phyloP scores from a whole-genome alignment of 345 rosid species.

The Citrus mangshanensis region DNA sequence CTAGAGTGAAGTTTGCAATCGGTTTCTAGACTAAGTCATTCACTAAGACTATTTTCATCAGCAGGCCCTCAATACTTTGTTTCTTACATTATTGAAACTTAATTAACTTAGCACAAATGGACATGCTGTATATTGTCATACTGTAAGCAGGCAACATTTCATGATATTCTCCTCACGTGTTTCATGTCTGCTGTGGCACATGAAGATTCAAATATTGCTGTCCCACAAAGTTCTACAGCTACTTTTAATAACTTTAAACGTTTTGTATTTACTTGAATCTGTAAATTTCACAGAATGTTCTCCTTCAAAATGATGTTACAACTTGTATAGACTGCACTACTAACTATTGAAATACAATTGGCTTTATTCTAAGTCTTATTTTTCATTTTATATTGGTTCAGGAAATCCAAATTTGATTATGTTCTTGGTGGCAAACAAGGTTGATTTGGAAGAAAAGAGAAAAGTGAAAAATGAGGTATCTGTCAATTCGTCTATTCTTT shows the following conservation, averaged over 20 bases:
- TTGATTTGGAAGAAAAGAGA: constrained; percentile 64
- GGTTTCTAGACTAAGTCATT: not conserved
- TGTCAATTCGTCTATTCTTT: not conserved
- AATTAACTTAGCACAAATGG: not conserved
- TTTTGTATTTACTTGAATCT: not conserved
- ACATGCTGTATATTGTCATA: not conserved
- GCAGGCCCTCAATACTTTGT: not conserved
- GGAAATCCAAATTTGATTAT: constrained; percentile 64
- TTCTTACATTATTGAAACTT: not conserved
- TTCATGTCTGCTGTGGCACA: not conserved
- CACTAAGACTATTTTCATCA: not conserved
- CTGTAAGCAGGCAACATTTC: not conserved
- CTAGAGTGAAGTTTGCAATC: not conserved
- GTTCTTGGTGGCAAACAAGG: constrained; percentile 79
- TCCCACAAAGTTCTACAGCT: not conserved
- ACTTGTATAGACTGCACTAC: not conserved
- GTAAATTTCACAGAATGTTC: not conserved
- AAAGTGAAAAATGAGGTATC: constrained; percentile 57
- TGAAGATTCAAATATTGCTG: not conserved
- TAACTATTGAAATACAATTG: not conserved
- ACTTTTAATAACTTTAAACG: not conserved
- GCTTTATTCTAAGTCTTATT: not conserved
- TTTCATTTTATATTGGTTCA: constrained; percentile 19
- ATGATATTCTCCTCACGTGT: not conserved
- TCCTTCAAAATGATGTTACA: not conserved